Base-by-base conservation (phyloP, 169 alveolate genomes). In the Babesia caballi region DNA sequence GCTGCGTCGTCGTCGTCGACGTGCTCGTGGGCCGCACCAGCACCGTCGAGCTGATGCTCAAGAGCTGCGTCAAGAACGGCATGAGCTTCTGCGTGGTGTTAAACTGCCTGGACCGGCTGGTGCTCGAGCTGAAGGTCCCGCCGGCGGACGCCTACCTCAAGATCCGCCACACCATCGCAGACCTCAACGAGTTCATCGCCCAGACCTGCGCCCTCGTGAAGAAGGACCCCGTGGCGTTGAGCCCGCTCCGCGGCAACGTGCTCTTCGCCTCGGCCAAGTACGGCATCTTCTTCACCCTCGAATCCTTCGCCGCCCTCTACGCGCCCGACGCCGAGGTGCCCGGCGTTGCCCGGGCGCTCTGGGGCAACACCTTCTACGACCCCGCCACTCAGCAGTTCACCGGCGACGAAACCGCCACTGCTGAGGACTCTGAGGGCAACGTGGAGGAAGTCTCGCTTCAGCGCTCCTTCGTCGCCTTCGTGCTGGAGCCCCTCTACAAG, bases 131-230 rank as follows among this genome's bases (percentile, higher is more conserved):
- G 33, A 92, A 96, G 69, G 66, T 98, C 28, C 99, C 99, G 25
- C 99, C 99, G n/a, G 87, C 92, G 49, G 99, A 98, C 85, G 99
- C 99, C n/a, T 97, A 97, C 83, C 94, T 93, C 66, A 98, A 98
- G 82, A 90, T 96, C 41, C 92, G 93, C 68, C 91, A 85, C 53
- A 66, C 89, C 8, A 81, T 85, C 51, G 85, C 71, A 52, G 91
- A 88, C 42, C 59, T 85, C 17, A 85, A 88, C 54, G 76, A 68
- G 23, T 82, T 63, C 57, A 46, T 83, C 50, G 47, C 63, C 57
- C 15, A 66, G 80, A 52, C 83, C 59, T 42, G 60, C 46, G 28
- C 30, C 59, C 56, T 84, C 42, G 15, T 56, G 27, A 42, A 66
- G 28, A 33, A 27, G 47, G 46, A 33, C 21, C 84, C 63, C 14